phyloP scores from a whole-genome alignment of 805 yeast species.

The Kockiozyma suomiensis region DNA sequence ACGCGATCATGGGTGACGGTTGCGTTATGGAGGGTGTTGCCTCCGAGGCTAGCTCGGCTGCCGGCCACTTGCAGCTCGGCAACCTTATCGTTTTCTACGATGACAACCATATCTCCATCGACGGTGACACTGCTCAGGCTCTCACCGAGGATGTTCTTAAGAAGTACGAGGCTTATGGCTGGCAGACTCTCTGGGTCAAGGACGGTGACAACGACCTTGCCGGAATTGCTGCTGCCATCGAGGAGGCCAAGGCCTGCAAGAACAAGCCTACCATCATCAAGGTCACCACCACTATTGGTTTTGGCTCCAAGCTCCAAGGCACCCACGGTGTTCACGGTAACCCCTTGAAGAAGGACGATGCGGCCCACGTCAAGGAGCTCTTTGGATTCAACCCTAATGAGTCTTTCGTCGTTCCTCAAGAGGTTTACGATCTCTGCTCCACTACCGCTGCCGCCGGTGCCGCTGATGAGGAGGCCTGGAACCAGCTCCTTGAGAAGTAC shows the following conservation, averaged over 20 bases:
- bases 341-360: constrained; percentile 91
- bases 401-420: constrained; percentile 76
- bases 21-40: constrained; percentile 98
- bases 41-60: constrained; percentile 89
- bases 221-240: constrained; percentile 73
- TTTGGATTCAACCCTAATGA: constrained; percentile 89
- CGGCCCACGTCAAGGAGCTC: constrained; percentile 77
- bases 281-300: constrained; percentile 90
- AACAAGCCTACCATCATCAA: constrained; percentile 90
- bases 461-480: constrained; percentile 75
- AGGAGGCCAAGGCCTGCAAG: constrained; percentile 71
- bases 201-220: constrained; percentile 80
- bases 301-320: constrained; percentile 82
- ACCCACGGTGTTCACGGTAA: constrained; percentile 95
- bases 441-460: constrained; percentile 62
- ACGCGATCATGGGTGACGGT: constrained; percentile 90
- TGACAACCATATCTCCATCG: constrained; percentile 95
- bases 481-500: constrained; percentile 63
- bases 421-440: constrained; percentile 72
- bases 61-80: constrained; percentile 93
- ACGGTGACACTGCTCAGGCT: constrained; percentile 85
- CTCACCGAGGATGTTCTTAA: constrained; percentile 89
- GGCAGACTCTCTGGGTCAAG: constrained; percentile 79
- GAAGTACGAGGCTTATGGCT: constrained; percentile 90
- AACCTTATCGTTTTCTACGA: constrained; percentile 95